These are phyloP conservation scores for Lanmaoa pseudosensibilis DNA, from an alignment of 768 basidiomycete species.

Conservation along the genomic window DNA sequence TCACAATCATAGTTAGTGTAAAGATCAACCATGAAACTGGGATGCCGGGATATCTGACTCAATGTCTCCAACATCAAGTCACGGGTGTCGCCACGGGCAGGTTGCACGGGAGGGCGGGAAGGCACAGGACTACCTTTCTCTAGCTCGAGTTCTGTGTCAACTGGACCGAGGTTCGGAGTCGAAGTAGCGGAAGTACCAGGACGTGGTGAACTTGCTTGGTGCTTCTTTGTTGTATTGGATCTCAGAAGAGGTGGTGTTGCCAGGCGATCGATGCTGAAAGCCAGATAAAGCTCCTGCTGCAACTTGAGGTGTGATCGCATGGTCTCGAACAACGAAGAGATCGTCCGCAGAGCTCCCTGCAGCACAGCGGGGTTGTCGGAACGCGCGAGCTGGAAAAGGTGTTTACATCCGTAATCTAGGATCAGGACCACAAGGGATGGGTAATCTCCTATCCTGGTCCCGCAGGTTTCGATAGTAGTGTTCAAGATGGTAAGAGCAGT, in stretches of 20 bases:
- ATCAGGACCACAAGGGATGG: conserved; percentile 76
- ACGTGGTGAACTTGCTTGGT: conserved; percentile 45
- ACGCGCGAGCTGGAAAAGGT: conserved; percentile 93
- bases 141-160: conserved; percentile 39
- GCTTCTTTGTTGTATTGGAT: conserved; percentile 34
- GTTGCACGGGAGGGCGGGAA: conserved; percentile 61
- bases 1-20: conserved; percentile 98
- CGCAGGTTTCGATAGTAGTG: conserved; percentile 82
- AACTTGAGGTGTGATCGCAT: conserved; percentile 85
- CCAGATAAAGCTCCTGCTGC: conserved; percentile 92
- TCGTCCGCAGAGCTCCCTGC: conserved; percentile 77
- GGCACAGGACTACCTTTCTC: conserved; percentile 53
- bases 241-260: conserved; percentile 51
- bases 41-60: conserved; percentile 73
- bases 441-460: conserved; percentile 70
- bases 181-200: conserved; percentile 50
- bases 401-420: conserved; percentile 90
- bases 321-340: conserved; percentile 84
- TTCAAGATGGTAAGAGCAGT: conserved; percentile 87
- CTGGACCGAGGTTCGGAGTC: conserved; percentile 43
- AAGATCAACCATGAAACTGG: conserved; percentile 93
- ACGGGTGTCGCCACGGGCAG: conserved; percentile 83
- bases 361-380: conserved; percentile 84
- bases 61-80: conserved; percentile 90
- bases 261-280: conserved; percentile 90